Percentiles rank a stretch among this genome's conserved stretches.
Evolutionary conservation across 1,139 yeast genomes (phyloP).

Genomic region (Sugiyamaella xylanicola): DNA sequence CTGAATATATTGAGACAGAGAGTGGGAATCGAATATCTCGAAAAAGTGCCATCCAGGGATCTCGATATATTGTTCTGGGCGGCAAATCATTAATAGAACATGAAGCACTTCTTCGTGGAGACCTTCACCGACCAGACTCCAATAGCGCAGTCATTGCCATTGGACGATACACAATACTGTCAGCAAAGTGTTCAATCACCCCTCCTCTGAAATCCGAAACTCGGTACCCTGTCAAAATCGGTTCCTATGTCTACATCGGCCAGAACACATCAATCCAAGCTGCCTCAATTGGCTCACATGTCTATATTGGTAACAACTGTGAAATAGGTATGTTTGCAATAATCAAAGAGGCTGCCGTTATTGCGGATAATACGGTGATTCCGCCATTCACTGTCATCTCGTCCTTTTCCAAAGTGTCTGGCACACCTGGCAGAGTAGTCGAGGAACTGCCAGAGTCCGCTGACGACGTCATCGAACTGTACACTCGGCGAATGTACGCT

Average conservation of each 20-base stretch:
- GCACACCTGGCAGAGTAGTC: constrained; percentile 34
- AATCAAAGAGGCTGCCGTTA: constrained; percentile 64
- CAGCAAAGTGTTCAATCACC: constrained; percentile 30
- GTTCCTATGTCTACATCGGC: constrained; percentile 62
- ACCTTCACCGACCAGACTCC: constrained; percentile 41
- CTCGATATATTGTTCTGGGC: constrained; percentile 50
- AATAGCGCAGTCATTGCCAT: constrained; percentile 50
- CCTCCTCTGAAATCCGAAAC: constrained; percentile 31
- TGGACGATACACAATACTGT: constrained; percentile 52
- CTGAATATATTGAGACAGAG: constrained; percentile 40
- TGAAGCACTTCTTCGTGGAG: constrained; percentile 47
- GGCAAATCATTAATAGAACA: constrained; percentile 49
- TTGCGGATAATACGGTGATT: constrained; percentile 52
- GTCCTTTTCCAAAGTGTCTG: constrained; percentile 57
- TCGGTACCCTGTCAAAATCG: constrained; percentile 51
- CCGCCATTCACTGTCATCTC: constrained; percentile 63
- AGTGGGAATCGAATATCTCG: constrained; percentile 62
- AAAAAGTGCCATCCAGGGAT: constrained; percentile 49
- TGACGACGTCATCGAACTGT: constrained; percentile 40
- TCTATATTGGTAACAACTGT: constrained; percentile 61
- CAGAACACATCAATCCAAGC: constrained; percentile 46
- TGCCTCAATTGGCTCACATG: constrained; percentile 48
- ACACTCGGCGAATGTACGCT: constrained; percentile 37
- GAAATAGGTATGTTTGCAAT: constrained; percentile 54
- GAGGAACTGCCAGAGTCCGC: constrained; percentile 43